Conservation (phyloP, 768 basidiomycete species). For the Lactarius akahatsu region DNA sequence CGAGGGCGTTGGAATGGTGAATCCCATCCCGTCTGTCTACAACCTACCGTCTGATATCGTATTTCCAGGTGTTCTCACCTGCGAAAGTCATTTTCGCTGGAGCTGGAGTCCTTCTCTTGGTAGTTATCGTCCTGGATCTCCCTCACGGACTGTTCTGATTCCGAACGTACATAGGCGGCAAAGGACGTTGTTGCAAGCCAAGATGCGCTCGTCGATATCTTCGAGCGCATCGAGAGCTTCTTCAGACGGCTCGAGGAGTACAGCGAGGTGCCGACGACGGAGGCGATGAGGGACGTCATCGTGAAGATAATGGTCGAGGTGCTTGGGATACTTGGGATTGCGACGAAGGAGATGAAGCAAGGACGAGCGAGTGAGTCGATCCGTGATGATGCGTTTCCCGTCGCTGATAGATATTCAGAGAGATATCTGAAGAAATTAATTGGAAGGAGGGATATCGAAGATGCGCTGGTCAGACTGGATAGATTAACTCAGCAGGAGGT, state of each 20-base stretch:
- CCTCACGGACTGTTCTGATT: neutral
- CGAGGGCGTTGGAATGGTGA: neutral
- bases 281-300: neutral
- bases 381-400: neutral
- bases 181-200: neutral
- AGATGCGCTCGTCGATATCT: neutral
- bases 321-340: neutral
- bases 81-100: neutral
- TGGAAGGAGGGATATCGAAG: neutral
- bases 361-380: neutral
- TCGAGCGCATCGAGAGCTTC: neutral
- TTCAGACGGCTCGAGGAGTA: neutral
- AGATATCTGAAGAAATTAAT: neutral
- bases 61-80: neutral
- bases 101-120: neutral
- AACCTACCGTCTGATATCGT: neutral
- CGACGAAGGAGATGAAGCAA: neutral
- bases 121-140: neutral
- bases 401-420: neutral
- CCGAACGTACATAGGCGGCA: neutral
- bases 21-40: neutral
- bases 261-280: neutral
- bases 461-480: neutral
- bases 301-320: neutral
- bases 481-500: neutral